phyloP scores from a whole-genome alignment of 139 green algal genomes.

The Closterium sp. region DNA sequence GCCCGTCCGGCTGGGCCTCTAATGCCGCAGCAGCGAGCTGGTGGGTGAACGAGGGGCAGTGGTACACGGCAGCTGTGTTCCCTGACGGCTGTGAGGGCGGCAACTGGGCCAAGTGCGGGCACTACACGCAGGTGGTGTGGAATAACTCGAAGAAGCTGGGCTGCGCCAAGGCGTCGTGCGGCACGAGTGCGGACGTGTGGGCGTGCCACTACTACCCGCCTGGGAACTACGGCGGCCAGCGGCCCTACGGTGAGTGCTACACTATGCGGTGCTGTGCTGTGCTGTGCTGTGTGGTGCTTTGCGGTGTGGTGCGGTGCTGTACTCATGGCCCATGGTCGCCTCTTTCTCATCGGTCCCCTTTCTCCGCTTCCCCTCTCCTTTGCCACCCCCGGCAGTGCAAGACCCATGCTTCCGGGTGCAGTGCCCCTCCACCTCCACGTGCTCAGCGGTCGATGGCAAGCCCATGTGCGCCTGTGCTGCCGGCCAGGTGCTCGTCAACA shows the following conservation, averaged over 20 bases:
- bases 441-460: neutral
- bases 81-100: neutral
- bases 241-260: neutral
- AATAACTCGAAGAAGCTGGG: slow-evolving; percentile 17
- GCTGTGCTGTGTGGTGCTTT: too few species aligned
- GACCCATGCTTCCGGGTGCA: neutral
- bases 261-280: too few species aligned
- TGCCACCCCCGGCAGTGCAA: neutral
- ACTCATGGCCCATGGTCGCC: too few species aligned
- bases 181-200: neutral
- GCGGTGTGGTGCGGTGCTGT: too few species aligned
- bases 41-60: slow-evolving; percentile 1
- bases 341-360: neutral
- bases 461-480: neutral
- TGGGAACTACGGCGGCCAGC: slow-evolving; percentile 15
- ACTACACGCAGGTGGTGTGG: slow-evolving; percentile 25
- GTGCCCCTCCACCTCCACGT: neutral
- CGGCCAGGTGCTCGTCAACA: neutral
- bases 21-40: neutral
- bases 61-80: neutral
- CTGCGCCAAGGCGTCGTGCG: neutral
- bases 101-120: neutral
- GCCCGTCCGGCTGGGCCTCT: neutral
- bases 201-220: slow-evolving; percentile 19
- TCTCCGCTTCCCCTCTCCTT: neutral